Percentiles rank a stretch among this genome's conserved stretches.
phyloP scores from a whole-genome alignment of 1,284 basidiomycete genomes.

The Coniferiporia weirii region DNA sequence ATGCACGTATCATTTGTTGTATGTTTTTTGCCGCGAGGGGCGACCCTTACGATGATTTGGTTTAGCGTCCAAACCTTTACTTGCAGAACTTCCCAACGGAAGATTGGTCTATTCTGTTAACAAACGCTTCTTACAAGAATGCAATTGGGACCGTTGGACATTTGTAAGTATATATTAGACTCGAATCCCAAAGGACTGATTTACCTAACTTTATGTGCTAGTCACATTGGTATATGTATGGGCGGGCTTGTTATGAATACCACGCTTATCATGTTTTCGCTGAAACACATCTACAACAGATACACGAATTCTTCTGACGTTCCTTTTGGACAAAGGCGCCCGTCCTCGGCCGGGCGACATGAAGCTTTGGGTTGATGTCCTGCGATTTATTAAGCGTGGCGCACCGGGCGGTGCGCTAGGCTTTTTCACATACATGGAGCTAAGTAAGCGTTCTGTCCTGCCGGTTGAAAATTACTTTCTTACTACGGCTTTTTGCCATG shows the following conservation, averaged over 20 bases:
- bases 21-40: background rate
- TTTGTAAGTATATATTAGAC: constrained; percentile 30
- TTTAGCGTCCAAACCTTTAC: constrained; percentile 51
- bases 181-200: too few species aligned
- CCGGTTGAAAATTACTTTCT: background rate
- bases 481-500: background rate
- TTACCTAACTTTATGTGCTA: constrained; percentile 23
- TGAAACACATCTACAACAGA: constrained; percentile 28
- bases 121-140: constrained; percentile 53
- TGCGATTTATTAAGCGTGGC: constrained; percentile 53
- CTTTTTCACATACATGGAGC: constrained; percentile 63
- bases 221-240: constrained; percentile 49
- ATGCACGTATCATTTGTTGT: constrained; percentile 26
- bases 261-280: too few species aligned
- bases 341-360: constrained; percentile 50
- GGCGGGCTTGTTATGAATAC: too few species aligned
- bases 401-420: constrained; percentile 50
- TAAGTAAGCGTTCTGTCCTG: constrained; percentile 34
- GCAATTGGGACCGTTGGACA: constrained; percentile 42
- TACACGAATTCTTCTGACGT: constrained; percentile 51
- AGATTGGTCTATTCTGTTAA: constrained; percentile 53
- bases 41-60: background rate
- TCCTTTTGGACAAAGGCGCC: constrained; percentile 49
- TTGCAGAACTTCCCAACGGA: constrained; percentile 59
- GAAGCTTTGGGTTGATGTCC: constrained; percentile 61